These are phyloP conservation scores for Madurella fahalii DNA, from an alignment of 2,329 filamentous ascomycete species.

Conservation along the genomic window DNA sequence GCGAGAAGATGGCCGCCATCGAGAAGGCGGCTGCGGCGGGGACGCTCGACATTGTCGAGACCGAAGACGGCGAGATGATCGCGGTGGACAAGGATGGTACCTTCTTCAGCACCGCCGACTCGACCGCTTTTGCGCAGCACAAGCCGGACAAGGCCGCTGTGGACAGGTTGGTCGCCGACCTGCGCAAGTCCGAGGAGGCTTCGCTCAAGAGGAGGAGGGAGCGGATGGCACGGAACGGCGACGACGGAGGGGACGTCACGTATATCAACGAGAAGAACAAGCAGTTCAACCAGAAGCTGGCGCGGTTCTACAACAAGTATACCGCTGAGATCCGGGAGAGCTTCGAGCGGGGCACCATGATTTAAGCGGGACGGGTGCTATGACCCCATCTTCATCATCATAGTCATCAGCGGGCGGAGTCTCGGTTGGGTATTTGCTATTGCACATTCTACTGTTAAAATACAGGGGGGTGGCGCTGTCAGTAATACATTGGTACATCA, in stretches of 20 bases:
- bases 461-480: slow-evolving; percentile 5
- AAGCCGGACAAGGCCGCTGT: slow-evolving; percentile 83
- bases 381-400: slow-evolving; percentile 1
- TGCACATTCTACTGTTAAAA: slow-evolving; percentile 34
- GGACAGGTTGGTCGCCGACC: slow-evolving; percentile 79
- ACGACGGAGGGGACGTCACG: slow-evolving; percentile 79
- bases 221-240: slow-evolving; percentile 70
- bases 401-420: slow-evolving; percentile 16
- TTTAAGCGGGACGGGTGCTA: slow-evolving; percentile 50
- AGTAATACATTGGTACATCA: slow-evolving; percentile 4
- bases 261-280: slow-evolving; percentile 99
- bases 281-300: slow-evolving; percentile 97
- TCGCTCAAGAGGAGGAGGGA: slow-evolving; percentile 82
- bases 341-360: slow-evolving; percentile 96
- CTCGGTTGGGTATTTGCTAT: slow-evolving; percentile 13
- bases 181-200: slow-evolving; percentile 83
- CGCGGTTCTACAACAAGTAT: slow-evolving; percentile 97
- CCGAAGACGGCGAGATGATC: slow-evolving; percentile 88
- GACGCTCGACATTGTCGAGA: slow-evolving; percentile 89
- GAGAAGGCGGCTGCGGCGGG: slow-evolving; percentile 81
- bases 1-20: slow-evolving; percentile 78
- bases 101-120: slow-evolving; percentile 87
- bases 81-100: slow-evolving; percentile 87
- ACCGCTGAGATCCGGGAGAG: slow-evolving; percentile 94
- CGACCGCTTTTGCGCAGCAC: slow-evolving; percentile 74